Evolutionary conservation across 2,329 filamentous ascomycete genomes (phyloP).

Genomic region (Epichloe aotearoae): DNA sequence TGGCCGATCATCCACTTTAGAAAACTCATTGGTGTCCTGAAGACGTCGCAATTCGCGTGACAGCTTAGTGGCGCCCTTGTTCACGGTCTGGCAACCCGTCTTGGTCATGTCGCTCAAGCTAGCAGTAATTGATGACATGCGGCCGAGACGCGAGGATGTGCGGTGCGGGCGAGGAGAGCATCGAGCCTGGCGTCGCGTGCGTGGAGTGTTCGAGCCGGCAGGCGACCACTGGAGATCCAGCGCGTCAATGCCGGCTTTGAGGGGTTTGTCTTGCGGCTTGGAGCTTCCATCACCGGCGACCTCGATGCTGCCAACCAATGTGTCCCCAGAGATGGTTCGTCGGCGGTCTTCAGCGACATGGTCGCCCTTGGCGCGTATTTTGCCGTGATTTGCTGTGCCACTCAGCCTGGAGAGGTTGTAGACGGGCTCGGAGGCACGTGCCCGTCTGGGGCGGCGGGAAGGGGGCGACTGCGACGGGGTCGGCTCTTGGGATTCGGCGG

Average conservation of each 20-base stretch:
- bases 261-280: slow-evolving; percentile 5
- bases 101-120: slow-evolving; percentile 46
- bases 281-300: slow-evolving; percentile 10
- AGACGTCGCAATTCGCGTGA: slow-evolving; percentile 46
- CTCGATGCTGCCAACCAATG: slow-evolving; percentile 16
- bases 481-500: slow-evolving; percentile 15
- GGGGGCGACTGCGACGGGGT: slow-evolving; percentile 12
- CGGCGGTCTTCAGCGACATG: slow-evolving; percentile 29
- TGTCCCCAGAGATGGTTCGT: slow-evolving; percentile 31
- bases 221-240: slow-evolving; percentile 31
- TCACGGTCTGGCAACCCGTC: slow-evolving; percentile 40
- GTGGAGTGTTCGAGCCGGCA: slow-evolving; percentile 23
- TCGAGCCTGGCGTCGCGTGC: slow-evolving; percentile 19
- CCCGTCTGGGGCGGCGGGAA: slow-evolving; percentile 38
- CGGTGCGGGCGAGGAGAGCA: slow-evolving; percentile 23
- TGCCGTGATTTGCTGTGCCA: slow-evolving; percentile 48
- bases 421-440: slow-evolving; percentile 40
- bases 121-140: slow-evolving; percentile 28
- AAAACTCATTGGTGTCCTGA: slow-evolving; percentile 49
- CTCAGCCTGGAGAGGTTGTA: slow-evolving; percentile 55
- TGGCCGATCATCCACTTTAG: slow-evolving; percentile 43
- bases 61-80: slow-evolving; percentile 33
- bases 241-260: slow-evolving; percentile 26
- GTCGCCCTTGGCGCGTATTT: slow-evolving; percentile 39
- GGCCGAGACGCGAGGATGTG: slow-evolving; percentile 25